Conservation (phyloP, 495 filamentous ascomycete genomes). For the Penicillium waksmanii region DNA sequence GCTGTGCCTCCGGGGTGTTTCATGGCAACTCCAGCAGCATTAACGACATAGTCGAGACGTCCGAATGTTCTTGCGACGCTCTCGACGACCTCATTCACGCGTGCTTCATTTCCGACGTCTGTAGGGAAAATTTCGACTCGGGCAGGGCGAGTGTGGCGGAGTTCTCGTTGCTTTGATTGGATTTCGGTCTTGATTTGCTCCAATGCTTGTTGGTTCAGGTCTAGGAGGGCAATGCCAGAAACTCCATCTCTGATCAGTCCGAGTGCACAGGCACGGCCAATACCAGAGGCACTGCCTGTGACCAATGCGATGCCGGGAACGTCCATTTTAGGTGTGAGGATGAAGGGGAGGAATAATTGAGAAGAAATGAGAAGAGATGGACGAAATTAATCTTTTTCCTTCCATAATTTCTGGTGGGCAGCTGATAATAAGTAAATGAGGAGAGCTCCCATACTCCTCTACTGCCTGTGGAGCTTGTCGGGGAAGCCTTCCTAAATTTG, state of each 20-base stretch:
- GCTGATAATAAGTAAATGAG: constrained; percentile 3
- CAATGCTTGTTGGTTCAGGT: constrained; percentile 23
- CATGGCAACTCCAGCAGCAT: constrained; percentile 43
- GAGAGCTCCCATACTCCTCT: not conserved
- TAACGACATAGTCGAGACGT: constrained; percentile 50
- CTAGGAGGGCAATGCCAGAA: constrained; percentile 23
- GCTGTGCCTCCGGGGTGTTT: constrained; percentile 40
- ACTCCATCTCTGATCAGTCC: constrained; percentile 26
- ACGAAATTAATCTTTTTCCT: not conserved
- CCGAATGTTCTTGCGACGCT: constrained; percentile 32
- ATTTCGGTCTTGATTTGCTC: constrained; percentile 14
- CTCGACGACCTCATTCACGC: constrained; percentile 35
- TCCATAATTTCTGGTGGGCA: not conserved
- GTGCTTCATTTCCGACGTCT: constrained; percentile 38
- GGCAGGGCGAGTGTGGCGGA: constrained; percentile 5
- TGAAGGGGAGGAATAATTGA: not conserved
- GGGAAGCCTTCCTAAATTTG: constrained; percentile 21
- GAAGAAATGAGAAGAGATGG: not conserved
- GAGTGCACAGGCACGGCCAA: constrained; percentile 26
- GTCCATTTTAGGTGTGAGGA: constrained; percentile 18
- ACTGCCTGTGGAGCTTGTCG: constrained; percentile 20
- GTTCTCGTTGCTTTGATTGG: not conserved
- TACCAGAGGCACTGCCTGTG: constrained; percentile 29
- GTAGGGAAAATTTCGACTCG: constrained; percentile 24
- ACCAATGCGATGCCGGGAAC: constrained; percentile 29